Conservation (phyloP, 2,329 filamentous ascomycete genomes). For the Pestalotiopsis sp. region DNA sequence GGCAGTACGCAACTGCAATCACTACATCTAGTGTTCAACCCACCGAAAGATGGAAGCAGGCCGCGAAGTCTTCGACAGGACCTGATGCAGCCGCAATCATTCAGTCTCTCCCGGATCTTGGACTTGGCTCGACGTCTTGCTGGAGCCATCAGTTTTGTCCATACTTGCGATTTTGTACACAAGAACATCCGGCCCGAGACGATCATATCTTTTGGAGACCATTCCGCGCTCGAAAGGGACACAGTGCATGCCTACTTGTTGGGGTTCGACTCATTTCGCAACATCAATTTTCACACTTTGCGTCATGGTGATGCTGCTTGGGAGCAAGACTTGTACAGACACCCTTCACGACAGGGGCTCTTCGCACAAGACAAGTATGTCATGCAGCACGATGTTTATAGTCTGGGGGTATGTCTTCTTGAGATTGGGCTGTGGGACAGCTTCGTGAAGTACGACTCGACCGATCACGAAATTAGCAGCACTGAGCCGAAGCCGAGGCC, state of each 20-base stretch:
- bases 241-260: no score
- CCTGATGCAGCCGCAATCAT: background rate
- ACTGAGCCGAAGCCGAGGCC: background rate
- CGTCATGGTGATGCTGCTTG: constrained; percentile 38
- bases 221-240: background rate
- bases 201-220: constrained; percentile 24
- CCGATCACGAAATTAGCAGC: background rate
- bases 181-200: constrained; percentile 44
- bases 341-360: constrained; percentile 48
- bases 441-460: constrained; percentile 25
- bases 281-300: constrained; percentile 32
- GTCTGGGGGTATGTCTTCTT: constrained; percentile 54
- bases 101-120: background rate
- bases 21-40: background rate
- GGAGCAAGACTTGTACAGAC: constrained; percentile 52
- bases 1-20: background rate
- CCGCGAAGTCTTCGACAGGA: background rate
- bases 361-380: constrained; percentile 39
- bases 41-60: background rate
- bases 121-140: constrained; percentile 2
- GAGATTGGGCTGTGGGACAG: constrained; percentile 53
- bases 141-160: background rate
- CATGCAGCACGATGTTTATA: constrained; percentile 61
- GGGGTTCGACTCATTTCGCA: constrained; percentile 46
- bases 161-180: constrained; percentile 42